Percentiles rank a stretch among this genome's conserved stretches.
Evolutionary conservation across 306 rosid genomes (phyloP).

Genomic region (Malus orientalis): DNA sequence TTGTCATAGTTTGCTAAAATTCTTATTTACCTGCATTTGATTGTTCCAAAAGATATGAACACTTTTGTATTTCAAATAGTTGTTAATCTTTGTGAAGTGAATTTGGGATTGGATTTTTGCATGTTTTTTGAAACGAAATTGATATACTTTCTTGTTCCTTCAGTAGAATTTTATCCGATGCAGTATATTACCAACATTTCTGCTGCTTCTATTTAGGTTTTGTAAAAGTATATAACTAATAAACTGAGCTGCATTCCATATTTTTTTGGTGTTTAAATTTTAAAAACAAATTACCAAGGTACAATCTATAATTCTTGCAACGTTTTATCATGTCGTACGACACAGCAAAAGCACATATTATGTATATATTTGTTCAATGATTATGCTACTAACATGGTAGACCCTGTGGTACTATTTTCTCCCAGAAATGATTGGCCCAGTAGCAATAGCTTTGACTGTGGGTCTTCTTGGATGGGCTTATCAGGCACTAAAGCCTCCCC

Average conservation of each 20-base stretch:
- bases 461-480: constrained; percentile 50
- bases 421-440: constrained; percentile 49
- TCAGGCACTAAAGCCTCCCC: constrained; percentile 51
- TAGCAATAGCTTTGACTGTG: constrained; percentile 40
- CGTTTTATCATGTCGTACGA: not conserved
- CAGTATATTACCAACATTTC: too few species aligned
- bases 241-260: not conserved
- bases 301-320: not conserved
- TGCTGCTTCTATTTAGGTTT: too few species aligned
- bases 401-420: not conserved
- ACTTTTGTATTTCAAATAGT: not conserved
- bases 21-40: not conserved
- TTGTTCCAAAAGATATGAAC: not conserved
- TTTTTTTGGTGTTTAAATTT: not conserved
- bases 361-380: not conserved
- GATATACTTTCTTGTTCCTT: too few species aligned
- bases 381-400: not conserved
- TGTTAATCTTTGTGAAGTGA: too few species aligned
- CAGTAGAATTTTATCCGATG: too few species aligned
- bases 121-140: too few species aligned
- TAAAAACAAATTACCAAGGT: not conserved
- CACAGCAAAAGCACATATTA: not conserved
- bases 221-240: not conserved
- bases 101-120: too few species aligned
- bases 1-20: not conserved